A percentile compares a stretch with the other conserved stretches of the same genome.
phyloP scores from a whole-genome alignment of 176 grass and related monocot species.

The Triticum aestivum region DNA sequence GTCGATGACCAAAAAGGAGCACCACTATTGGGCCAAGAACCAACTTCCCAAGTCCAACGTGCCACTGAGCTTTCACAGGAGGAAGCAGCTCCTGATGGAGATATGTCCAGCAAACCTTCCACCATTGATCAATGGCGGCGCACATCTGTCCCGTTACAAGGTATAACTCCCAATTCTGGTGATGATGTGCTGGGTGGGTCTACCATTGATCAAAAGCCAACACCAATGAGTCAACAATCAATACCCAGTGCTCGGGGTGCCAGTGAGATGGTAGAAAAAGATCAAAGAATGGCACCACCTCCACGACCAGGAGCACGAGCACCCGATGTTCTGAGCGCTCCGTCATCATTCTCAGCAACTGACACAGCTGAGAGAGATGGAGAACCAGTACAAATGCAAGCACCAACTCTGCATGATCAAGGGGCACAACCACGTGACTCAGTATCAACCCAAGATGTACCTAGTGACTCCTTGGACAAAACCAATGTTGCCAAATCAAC shows the following conservation, averaged over 20 bases:
- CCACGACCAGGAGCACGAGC: constrained; percentile 11
- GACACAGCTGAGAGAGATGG: background rate
- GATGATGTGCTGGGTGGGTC: constrained; percentile 1
- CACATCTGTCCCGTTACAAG: background rate
- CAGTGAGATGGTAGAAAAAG: background rate
- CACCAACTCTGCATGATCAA: constrained; percentile 12
- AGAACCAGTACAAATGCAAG: constrained; percentile 27
- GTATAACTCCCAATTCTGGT: background rate
- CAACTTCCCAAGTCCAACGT: constrained; percentile 27
- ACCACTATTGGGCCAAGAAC: constrained; percentile 9
- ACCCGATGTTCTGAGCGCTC: constrained; percentile 9
- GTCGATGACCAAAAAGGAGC: constrained; percentile 24
- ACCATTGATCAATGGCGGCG: constrained; percentile 30
- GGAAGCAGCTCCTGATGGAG: constrained; percentile 9
- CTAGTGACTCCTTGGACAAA: too few species aligned
- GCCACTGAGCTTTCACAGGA: background rate
- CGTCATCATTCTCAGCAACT: background rate
- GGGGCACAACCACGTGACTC: background rate
- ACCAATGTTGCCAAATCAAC: background rate
- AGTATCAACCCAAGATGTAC: background rate
- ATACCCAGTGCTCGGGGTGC: background rate
- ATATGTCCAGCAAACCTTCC: background rate
- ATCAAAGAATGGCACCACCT: constrained; percentile 17
- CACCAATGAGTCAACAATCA: constrained; percentile 16
- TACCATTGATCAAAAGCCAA: constrained; percentile 24